These are phyloP conservation scores for Fragosphaeria purpurea DNA, from an alignment of 2,329 filamentous ascomycete species.

Conservation along the genomic window DNA sequence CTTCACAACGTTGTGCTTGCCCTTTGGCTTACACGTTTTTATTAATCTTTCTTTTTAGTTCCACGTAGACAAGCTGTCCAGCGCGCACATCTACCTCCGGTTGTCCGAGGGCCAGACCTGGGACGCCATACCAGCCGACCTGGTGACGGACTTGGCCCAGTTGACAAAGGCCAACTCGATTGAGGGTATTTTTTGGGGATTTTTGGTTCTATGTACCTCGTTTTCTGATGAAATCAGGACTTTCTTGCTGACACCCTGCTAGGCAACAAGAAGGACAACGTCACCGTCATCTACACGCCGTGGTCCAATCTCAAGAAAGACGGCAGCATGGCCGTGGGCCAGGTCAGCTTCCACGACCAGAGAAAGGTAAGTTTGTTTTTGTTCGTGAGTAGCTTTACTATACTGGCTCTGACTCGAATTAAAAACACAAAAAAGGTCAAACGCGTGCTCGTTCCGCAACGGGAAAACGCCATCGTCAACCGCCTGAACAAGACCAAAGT, in stretches of 20 bases:
- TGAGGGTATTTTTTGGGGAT: slow-evolving; percentile 50
- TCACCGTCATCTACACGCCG: slow-evolving; percentile 93
- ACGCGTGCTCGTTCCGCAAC: slow-evolving; percentile 65
- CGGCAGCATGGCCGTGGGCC: slow-evolving; percentile 87
- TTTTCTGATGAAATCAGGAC: background rate
- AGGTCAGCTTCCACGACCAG: slow-evolving; percentile 87
- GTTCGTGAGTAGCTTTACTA: too few species aligned
- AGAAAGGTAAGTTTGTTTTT: slow-evolving; percentile 42
- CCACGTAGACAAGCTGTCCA: slow-evolving; percentile 94
- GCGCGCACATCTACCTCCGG: slow-evolving; percentile 90
- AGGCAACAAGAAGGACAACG: slow-evolving; percentile 98
- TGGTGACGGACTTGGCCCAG: slow-evolving; percentile 86
- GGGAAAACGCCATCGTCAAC: slow-evolving; percentile 89
- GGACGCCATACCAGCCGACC: slow-evolving; percentile 65
- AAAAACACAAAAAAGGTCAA: slow-evolving; percentile 47
- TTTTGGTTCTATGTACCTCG: background rate
- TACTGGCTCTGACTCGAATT: background rate
- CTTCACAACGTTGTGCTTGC: too few species aligned
- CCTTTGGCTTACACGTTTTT: too few species aligned
- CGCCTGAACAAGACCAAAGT: slow-evolving; percentile 94
- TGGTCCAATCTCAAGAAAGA: slow-evolving; percentile 94
- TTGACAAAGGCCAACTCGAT: slow-evolving; percentile 98
- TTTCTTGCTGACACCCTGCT: background rate
- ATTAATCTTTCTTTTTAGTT: slow-evolving; percentile 45
- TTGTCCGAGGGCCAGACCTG: slow-evolving; percentile 69